Conservation (phyloP, 768 basidiomycete species). For the Lactifluus rugatus region DNA sequence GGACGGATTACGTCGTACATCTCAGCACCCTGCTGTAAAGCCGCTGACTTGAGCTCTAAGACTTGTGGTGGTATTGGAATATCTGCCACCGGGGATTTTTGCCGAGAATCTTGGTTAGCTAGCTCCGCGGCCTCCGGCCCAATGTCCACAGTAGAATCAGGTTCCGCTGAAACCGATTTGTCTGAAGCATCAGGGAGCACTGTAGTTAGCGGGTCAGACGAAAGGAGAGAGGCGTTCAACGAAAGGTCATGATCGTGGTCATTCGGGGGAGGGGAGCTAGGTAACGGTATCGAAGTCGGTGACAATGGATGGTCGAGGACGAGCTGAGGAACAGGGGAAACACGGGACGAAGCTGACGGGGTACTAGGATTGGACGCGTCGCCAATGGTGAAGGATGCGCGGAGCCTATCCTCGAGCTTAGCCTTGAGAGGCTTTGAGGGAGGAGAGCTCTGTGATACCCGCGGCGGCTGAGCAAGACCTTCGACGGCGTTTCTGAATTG, state of each 20-base stretch:
- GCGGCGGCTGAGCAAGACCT: slow-evolving; percentile 44
- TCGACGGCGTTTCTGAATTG: slow-evolving; percentile 69
- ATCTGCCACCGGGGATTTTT: not conserved
- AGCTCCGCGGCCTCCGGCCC: not conserved
- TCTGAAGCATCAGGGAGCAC: not conserved
- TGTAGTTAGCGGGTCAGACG: not conserved
- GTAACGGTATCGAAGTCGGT: slow-evolving; percentile 13
- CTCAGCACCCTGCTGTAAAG: not conserved
- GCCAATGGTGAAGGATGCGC: slow-evolving; percentile 50
- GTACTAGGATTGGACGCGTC: slow-evolving; percentile 42
- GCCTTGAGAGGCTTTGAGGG: slow-evolving; percentile 33
- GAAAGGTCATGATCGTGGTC: not conserved
- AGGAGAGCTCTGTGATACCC: slow-evolving; percentile 29
- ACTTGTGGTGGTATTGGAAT: not conserved
- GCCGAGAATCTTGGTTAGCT: not conserved
- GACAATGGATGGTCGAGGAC: slow-evolving; percentile 26
- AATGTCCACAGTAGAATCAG: not conserved
- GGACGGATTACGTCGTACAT: not conserved
- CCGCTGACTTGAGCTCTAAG: not conserved
- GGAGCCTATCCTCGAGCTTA: slow-evolving; percentile 69
- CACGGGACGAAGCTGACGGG: slow-evolving; percentile 31
- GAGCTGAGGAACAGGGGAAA: slow-evolving; percentile 32
- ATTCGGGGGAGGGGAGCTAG: slow-evolving; percentile 10
- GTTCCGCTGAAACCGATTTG: not conserved
- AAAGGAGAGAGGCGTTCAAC: not conserved